Evolutionary conservation across 805 yeast species (phyloP), one percentile per base, ranked within the genome.

Genomic region (Ogataea angusta): DNA sequence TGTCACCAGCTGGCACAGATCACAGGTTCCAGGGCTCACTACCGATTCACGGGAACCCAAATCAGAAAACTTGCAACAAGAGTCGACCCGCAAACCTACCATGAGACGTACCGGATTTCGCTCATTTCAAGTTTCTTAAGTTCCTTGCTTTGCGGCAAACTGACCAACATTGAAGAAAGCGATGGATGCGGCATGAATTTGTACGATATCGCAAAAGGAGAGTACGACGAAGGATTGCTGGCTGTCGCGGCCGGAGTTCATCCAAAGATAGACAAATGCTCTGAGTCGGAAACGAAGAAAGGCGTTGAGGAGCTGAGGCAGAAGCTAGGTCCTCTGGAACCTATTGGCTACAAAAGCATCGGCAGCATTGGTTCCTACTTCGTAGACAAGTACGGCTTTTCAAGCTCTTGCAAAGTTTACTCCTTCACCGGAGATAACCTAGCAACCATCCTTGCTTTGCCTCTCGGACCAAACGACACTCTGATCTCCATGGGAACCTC

Each of bases 161-260:
- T 85, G 31, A 70, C 82, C 3, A 71, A 74, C 3, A 66, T 87
- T 42, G 97, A 89, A 51, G 82, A 82, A 52, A 79, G 87, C 10
- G 97, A 90, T 63, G 95, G 86, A 2, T 87, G 96, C 64, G 97
- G 97, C 9, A 88, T 88, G 93, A 90, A 90, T 53, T 54, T 89
- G 34, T 88, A 86, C 67, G 90, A 86, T 60, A 74, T 89, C 29
- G 48, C 66, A n/a, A 66, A 74, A 9, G 67, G 71, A 23, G 59
- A 69, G 14, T 88, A 77, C 69, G 70, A 79, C 55, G 75, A 74
- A 9, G 70, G 71, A 10, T 68, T 88, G 28, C 54, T 86, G 16
- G 64, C 77, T 1, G 61, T 75, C 12, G 75, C 80, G 13, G 76
- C 79, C 1, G 79, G 79, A 10, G 72, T 64, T 8, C 76, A 75